Conservation (phyloP, 2,329 filamentous ascomycete genomes). For the Fusarium chuoi region DNA sequence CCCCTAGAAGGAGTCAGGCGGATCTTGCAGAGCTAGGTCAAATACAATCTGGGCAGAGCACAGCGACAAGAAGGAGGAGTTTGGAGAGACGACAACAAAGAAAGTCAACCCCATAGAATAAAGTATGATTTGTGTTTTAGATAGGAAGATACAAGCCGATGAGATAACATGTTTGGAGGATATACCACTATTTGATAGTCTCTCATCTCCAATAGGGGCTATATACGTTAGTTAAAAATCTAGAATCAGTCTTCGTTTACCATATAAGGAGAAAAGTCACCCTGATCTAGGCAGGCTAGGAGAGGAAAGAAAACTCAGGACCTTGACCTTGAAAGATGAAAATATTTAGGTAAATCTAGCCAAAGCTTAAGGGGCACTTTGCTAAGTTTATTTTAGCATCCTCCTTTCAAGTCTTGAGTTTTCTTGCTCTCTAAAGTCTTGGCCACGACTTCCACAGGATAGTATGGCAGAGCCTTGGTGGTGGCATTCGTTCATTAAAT, state of each 20-base stretch:
- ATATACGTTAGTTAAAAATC: neutral
- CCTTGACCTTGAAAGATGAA: neutral
- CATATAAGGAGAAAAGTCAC: neutral
- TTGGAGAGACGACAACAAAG: constrained; percentile 36
- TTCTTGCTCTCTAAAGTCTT: neutral
- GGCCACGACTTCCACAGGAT: neutral
- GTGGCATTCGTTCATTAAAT: constrained; percentile 24
- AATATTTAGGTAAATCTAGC: neutral
- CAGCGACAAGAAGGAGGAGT: constrained; percentile 45
- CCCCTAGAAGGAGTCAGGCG: constrained; percentile 48
- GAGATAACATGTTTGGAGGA: neutral
- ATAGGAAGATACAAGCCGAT: neutral
- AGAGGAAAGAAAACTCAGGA: neutral
- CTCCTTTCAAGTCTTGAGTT: neutral
- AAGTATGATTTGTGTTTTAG: neutral
- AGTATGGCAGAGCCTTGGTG: neutral
- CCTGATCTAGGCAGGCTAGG: neutral
- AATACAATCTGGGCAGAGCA: constrained; percentile 44
- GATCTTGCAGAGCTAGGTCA: constrained; percentile 50
- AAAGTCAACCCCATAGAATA: constrained; percentile 12
- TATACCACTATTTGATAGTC: constrained; percentile 15
- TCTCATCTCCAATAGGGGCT: neutral
- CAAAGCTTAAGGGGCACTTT: neutral
- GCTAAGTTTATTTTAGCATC: neutral
- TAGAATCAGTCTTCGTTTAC: neutral